Evolutionary conservation across 768 basidiomycete genomes (phyloP), one percentile per base, ranked within the genome.

Genomic region (Baorangia bicolor): DNA sequence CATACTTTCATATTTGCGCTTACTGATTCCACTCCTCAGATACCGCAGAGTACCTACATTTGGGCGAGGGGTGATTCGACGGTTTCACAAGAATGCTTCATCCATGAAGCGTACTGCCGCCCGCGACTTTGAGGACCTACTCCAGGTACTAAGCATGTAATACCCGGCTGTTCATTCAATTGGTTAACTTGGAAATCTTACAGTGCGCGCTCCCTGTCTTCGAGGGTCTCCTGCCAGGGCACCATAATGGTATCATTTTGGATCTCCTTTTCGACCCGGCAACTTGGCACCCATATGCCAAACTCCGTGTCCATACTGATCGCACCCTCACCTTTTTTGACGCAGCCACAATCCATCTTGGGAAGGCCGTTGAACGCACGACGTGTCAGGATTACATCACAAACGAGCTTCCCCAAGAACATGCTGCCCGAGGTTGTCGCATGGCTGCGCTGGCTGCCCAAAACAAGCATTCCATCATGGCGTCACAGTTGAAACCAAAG

Each of bases 41-140:
- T 77, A 67, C 48, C 64, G 68, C 1, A 2, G 54, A 21, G 53
- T 75, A 0, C 57, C 73, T 1, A 57, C 71, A 0, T 77, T 77
- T 63, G 74, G 75, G 0, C 46, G 58, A 1, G 59, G 57, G 4
- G 72, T 70, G 0, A 76, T 78, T 11, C 57, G 67, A 0, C 43
- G 47, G 10, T 77, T 77, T 46, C 23, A 44, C 11, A 58, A 62
- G 21, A 74, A 78, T 61, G 70, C 65, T 0, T 70, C 73, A 2
- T 65, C 64, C 9, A 66, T 78, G 64, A 73, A 71, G 30, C 57
- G 64, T 25, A 51, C 74, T 1, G 73, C 72, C 4, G 77, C 73
- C 0, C 57, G 67, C 11, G 74, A 79, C 38, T 78, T 68, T 46
- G 71, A 78, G 33, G 76, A 78, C 43, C 53, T 77, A 2, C 50